These are phyloP conservation scores for Zygosaccharomyces siamensis DNA, from an alignment of 805 yeast species.

Conservation along the genomic window DNA sequence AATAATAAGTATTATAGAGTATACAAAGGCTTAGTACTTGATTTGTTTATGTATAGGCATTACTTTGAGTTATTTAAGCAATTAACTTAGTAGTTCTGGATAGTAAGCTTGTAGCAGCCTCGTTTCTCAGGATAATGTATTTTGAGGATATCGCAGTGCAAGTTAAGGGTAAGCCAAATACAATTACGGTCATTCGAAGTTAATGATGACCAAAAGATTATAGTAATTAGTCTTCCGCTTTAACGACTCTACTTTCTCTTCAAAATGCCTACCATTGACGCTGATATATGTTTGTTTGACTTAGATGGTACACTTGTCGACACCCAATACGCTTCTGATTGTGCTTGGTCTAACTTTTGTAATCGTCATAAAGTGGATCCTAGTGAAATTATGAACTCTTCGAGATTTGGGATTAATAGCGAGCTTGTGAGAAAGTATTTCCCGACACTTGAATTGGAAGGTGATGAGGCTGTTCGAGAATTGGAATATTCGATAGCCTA, in stretches of 20 bases:
- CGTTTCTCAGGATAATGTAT: too few species aligned
- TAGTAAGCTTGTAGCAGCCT: too few species aligned
- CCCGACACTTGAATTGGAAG: slow-evolving; percentile 59
- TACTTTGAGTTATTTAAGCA: too few species aligned
- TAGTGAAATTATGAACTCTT: slow-evolving; percentile 55
- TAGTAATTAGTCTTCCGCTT: neutral
- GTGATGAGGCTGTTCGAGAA: slow-evolving; percentile 44
- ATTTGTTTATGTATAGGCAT: too few species aligned
- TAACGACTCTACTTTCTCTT: too few species aligned
- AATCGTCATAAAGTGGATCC: slow-evolving; percentile 56
- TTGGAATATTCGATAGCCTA: slow-evolving; percentile 62
- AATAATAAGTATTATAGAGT: too few species aligned
- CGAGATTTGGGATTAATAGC: slow-evolving; percentile 72
- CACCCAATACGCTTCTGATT: slow-evolving; percentile 71
- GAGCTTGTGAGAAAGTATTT: slow-evolving; percentile 64
- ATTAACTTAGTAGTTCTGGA: too few species aligned
- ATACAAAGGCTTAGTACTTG: too few species aligned
- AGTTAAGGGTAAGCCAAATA: too few species aligned
- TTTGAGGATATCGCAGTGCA: too few species aligned
- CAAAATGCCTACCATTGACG: slow-evolving; percentile 8
- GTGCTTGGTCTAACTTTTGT: slow-evolving; percentile 62
- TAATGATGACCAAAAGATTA: neutral
- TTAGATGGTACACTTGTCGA: slow-evolving; percentile 77
- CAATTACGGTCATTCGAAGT: too few species aligned
- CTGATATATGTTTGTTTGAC: slow-evolving; percentile 49